Conservation (phyloP, 805 yeast genomes). For the Tetrapisispora fleetii region DNA sequence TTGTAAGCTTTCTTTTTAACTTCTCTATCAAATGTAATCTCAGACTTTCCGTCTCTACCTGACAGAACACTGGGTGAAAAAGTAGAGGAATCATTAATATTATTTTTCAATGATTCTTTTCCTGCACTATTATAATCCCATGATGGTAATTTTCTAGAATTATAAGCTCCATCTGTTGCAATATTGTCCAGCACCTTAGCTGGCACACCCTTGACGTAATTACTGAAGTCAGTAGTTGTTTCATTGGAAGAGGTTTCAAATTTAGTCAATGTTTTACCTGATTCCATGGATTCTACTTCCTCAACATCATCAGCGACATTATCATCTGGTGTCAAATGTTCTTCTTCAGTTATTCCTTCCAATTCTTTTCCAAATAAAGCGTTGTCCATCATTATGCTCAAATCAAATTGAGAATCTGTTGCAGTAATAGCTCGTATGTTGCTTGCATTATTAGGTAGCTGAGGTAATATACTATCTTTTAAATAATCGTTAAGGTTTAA, state of each 20-base stretch:
- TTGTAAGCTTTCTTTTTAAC: neutral
- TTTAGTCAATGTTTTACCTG: neutral
- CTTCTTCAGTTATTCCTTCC: conserved; percentile 18
- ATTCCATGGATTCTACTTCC: neutral
- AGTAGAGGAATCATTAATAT: neutral
- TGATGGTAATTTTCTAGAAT: neutral
- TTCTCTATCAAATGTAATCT: neutral
- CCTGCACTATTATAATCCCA: neutral
- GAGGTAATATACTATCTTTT: conserved; percentile 5
- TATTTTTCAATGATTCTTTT: neutral
- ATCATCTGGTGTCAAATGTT: conserved; percentile 7
- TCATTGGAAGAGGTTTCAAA: neutral
- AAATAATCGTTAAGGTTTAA: conserved; percentile 25
- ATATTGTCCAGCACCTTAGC: neutral
- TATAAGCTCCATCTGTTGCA: neutral
- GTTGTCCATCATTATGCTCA: conserved; percentile 25
- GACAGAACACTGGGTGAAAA: neutral
- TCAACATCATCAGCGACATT: neutral
- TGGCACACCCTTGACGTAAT: neutral
- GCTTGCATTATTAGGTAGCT: neutral
- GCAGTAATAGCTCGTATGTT: conserved; percentile 15
- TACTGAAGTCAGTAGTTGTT: neutral
- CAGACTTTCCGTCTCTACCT: neutral
- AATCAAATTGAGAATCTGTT: conserved; percentile 18
- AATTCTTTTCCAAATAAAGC: conserved; percentile 23